Percentiles rank a stretch among this genome's conserved stretches.
Conservation (phyloP, 345 rosid species). For the Reutealis trisperma region DNA sequence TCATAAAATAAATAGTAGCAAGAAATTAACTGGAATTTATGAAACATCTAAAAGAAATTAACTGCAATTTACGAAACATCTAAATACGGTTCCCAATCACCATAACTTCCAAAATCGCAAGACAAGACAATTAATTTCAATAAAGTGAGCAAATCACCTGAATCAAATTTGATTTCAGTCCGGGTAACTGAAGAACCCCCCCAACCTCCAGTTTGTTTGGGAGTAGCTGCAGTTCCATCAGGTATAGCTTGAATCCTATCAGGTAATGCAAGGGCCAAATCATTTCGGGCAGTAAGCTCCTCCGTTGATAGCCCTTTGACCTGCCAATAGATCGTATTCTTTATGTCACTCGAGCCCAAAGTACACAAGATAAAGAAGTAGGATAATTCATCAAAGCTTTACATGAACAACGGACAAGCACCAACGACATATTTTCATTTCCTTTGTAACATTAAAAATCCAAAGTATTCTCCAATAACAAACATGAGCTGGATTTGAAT, state of each 20-base stretch:
- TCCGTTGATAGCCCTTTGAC: constrained; percentile 90
- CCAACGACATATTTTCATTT: constrained; percentile 3
- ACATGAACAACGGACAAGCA: neutral
- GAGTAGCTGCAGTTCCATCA: constrained; percentile 85
- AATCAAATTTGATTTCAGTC: constrained; percentile 88
- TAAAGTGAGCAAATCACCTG: constrained; percentile 49
- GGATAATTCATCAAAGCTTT: neutral
- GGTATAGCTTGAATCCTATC: constrained; percentile 92
- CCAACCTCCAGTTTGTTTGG: constrained; percentile 80
- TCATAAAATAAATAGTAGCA: neutral
- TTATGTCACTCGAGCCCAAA: neutral
- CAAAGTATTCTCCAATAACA: neutral
- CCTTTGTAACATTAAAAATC: neutral
- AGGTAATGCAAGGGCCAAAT: constrained; percentile 88
- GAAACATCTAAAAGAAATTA: neutral
- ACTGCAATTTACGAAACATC: neutral
- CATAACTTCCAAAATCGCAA: no score
- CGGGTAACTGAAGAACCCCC: constrained; percentile 71
- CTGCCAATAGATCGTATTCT: constrained; percentile 33
- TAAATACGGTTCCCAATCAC: neutral
- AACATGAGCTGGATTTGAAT: neutral
- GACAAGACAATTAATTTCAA: neutral
- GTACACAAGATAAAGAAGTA: neutral
- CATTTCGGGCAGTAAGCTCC: constrained; percentile 86
- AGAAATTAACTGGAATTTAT: neutral